Base-by-base conservation (phyloP, 148 eudicot species). In the Drosera capensis region DNA sequence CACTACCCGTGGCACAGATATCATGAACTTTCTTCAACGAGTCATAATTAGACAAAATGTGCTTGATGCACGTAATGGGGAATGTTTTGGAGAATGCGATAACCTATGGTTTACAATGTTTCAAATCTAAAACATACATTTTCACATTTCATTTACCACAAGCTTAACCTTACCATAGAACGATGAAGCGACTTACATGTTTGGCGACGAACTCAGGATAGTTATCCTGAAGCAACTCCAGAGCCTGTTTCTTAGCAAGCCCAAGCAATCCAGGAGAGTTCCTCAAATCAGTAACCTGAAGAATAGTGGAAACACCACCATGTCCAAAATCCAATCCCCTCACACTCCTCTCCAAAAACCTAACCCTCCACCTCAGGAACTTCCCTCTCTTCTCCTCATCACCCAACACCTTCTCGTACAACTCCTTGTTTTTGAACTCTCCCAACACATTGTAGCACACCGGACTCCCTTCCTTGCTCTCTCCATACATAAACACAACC, bases 151-250 rank as follows among this genome's bases (percentile, higher is more conserved):
- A n/a, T n/a, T n/a, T n/a, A n/a, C n/a, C n/a, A n/a, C n/a, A n/a
- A n/a, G n/a, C n/a, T n/a, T n/a, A n/a, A n/a, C n/a, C n/a, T n/a
- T n/a, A n/a, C n/a, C n/a, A n/a, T n/a, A n/a, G n/a, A n/a, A n/a
- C n/a, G n/a, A n/a, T n/a, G n/a, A n/a, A n/a, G n/a, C n/a, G n/a
- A n/a, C 8, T 19, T 68, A 81, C 93, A 78, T 81, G 93, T 64
- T 69, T 81, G 52, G 93, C 79, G 46, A 78, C 85, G 49, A 81
- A 78, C 50, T 81, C 93, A 28, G 93, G 93, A 34, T 81, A 81
- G 41, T 81, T 81, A 30, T 81, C 93, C 38, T 81, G 93, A 12
- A 81, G 67, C 34, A 81, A 54, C 26, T 66, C 66, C 8, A 81
- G 68, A 35, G 57, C 57, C 8, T 53, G 48, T 0, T 42, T 53